These are phyloP conservation scores for Amauroascus niger DNA, from an alignment of 2,329 filamentous ascomycete genomes.

Conservation along the genomic window DNA sequence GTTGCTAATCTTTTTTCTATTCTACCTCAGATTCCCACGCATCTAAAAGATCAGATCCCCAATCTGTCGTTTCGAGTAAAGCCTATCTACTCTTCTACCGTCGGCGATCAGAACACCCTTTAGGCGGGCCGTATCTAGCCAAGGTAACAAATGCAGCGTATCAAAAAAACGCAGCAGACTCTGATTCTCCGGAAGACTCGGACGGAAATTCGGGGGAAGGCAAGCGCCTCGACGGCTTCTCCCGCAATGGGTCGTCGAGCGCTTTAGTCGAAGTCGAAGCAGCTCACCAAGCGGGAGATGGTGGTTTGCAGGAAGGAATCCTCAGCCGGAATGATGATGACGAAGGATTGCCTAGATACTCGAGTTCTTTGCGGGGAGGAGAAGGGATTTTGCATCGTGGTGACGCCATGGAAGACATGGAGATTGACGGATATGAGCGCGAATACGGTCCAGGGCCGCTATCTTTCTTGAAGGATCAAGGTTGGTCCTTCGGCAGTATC, in stretches of 20 bases:
- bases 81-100: constrained; percentile 96
- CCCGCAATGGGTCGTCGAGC: constrained; percentile 85
- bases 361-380: constrained; percentile 20
- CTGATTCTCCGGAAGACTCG: constrained; percentile 35
- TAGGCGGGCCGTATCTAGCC: constrained; percentile 69
- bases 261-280: constrained; percentile 68
- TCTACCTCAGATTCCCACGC: constrained; percentile 60
- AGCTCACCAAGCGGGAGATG: constrained; percentile 57
- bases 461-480: constrained; percentile 18
- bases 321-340: constrained; percentile 26
- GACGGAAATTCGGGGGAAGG: constrained; percentile 62
- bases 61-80: constrained; percentile 58
- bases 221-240: constrained; percentile 77
- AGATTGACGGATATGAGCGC: constrained; percentile 23
- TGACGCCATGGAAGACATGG: constrained; percentile 28
- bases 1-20: constrained; percentile 36
- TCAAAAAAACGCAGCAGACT: constrained; percentile 43
- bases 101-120: constrained; percentile 62
- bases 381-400: constrained; percentile 20
- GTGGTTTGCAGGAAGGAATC: constrained; percentile 44
- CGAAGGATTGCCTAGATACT: constrained; percentile 28
- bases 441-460: constrained; percentile 17
- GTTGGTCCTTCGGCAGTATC: constrained; percentile 33
- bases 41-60: constrained; percentile 49
- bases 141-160: constrained; percentile 58